These are phyloP conservation scores for Collybia nuda DNA, from an alignment of 768 basidiomycete species.

Conservation along the genomic window DNA sequence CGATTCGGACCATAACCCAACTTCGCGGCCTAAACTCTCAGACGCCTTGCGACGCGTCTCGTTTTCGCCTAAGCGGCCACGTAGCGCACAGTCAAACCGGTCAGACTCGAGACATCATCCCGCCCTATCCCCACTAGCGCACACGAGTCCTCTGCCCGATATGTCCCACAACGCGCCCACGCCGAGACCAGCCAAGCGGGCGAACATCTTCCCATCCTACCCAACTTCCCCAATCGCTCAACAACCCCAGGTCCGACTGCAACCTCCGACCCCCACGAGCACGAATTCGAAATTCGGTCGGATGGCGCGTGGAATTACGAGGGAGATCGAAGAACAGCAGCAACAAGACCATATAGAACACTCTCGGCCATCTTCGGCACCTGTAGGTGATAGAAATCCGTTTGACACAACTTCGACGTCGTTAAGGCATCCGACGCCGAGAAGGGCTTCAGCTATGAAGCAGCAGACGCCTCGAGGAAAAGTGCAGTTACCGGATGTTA, in stretches of 20 bases:
- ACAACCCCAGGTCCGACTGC: constrained; percentile 52
- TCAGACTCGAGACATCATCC: constrained; percentile 5
- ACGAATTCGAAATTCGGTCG: constrained; percentile 58
- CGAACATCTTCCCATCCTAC: constrained; percentile 23
- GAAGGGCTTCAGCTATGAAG: constrained; percentile 16
- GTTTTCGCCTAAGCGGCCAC: constrained; percentile 77
- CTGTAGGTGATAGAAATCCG: constrained; percentile 31
- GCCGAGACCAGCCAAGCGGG: constrained; percentile 30
- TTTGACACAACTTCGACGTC: constrained; percentile 29
- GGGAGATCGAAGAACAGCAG: constrained; percentile 43
- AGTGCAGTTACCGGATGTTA: constrained; percentile 77
- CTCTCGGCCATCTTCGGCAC: constrained; percentile 5
- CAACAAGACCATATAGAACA: constrained; percentile 11
- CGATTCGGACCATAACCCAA: constrained; percentile 48
- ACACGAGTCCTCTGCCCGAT: constrained; percentile 11
- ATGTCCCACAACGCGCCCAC: constrained; percentile 21
- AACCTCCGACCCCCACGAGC: constrained; percentile 61
- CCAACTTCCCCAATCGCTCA: constrained; percentile 13
- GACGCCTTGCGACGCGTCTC: constrained; percentile 70
- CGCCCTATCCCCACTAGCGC: constrained; percentile 22
- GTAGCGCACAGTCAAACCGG: constrained; percentile 35
- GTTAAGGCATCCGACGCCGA: constrained; percentile 22
- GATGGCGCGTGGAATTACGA: constrained; percentile 54
- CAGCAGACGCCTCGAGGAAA: constrained; percentile 31
- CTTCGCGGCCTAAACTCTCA: constrained; percentile 60